Base-by-base conservation (phyloP, 306 rosid species). In the Acmispon strigosus region DNA sequence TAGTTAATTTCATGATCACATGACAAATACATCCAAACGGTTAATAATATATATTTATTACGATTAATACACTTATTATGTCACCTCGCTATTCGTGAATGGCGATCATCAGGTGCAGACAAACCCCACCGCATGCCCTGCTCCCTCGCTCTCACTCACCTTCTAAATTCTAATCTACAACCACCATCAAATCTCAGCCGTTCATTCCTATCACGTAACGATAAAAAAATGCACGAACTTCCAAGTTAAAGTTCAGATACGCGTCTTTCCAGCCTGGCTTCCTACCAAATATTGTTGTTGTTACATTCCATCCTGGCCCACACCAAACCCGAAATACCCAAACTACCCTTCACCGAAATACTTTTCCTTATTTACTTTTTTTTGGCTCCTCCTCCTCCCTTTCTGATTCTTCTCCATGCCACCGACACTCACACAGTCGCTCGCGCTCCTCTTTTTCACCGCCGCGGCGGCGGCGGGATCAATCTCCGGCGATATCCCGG, bases 221-320 rank as follows among this genome's bases (percentile, higher is more conserved):
- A 54, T 42, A 10, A 29, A 15, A 16, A 0, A 27, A 22, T 1
- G 55, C 77, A 19, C 70, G 4, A 37, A 11, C 24, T 29, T n/a
- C 66, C 9, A 76, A 8, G 41, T 15, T 4, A 56, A 34, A 77
- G 32, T 36, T 16, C n/a, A 14, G 39, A 32, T 19, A 74, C 84
- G 69, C 83, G 75, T 61, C 75, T 77, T 80, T 84, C 84, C 91
- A 88, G 89, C 81, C 86, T 86, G 91, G 85, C 86, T 34, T 37
- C 76, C 77, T 16, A 27, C 47, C 60, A 13, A 9, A 39, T 36
- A 50, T 13, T 39, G 53, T 43, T 32, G 37, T 32, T 32, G 37
- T 32, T 5, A 32, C 37, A 32, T 32, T 36, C 72, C 48, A 50
- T 15, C 1, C 32, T 62, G 70, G 24, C 82, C 84, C 84, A 68